Evolutionary conservation across 2,329 filamentous ascomycete species (phyloP).

Genomic region (Calonectria fujianensis): DNA sequence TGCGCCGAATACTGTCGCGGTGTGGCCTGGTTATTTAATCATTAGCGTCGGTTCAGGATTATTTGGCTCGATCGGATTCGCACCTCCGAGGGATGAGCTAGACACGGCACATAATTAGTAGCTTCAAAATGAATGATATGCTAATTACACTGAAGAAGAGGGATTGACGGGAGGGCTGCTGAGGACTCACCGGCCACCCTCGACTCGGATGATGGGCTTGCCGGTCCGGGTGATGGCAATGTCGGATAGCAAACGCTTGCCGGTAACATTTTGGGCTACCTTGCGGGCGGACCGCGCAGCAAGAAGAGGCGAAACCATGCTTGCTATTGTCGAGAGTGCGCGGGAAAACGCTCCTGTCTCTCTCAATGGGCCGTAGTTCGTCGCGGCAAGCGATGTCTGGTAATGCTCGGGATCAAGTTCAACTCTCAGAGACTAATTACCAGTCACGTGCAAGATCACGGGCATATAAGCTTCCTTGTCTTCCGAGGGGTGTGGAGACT

Average conservation of each 20-base stretch:
- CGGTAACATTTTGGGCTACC: constrained; percentile 67
- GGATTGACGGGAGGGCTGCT: not conserved
- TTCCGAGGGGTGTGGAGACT: not conserved
- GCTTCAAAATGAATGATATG: constrained; percentile 48
- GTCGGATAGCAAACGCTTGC: constrained; percentile 81
- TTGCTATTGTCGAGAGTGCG: constrained; percentile 58
- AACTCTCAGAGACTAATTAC: constrained; percentile 52
- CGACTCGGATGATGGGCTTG: constrained; percentile 92
- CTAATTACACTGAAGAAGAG: not conserved
- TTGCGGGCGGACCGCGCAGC: constrained; percentile 72
- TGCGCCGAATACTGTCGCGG: constrained; percentile 97
- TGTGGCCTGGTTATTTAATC: constrained; percentile 80
- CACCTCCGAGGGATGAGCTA: constrained; percentile 92
- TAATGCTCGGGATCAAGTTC: constrained; percentile 50
- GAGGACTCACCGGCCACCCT: constrained; percentile 87
- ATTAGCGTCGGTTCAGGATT: constrained; percentile 52
- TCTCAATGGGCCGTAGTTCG: constrained; percentile 58
- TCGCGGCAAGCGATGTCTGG: constrained; percentile 50
- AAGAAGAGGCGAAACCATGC: constrained; percentile 75
- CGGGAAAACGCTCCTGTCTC: constrained; percentile 56
- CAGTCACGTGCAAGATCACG: constrained; percentile 56
- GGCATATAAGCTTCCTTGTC: constrained; percentile 39
- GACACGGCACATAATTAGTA: constrained; percentile 60
- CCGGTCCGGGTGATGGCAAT: constrained; percentile 95
- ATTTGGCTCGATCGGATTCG: constrained; percentile 47